Evolutionary conservation across 2,329 filamentous ascomycete genomes (phyloP), one percentile per base, ranked within the genome.

Genomic region (Alternaria ethzedia): DNA sequence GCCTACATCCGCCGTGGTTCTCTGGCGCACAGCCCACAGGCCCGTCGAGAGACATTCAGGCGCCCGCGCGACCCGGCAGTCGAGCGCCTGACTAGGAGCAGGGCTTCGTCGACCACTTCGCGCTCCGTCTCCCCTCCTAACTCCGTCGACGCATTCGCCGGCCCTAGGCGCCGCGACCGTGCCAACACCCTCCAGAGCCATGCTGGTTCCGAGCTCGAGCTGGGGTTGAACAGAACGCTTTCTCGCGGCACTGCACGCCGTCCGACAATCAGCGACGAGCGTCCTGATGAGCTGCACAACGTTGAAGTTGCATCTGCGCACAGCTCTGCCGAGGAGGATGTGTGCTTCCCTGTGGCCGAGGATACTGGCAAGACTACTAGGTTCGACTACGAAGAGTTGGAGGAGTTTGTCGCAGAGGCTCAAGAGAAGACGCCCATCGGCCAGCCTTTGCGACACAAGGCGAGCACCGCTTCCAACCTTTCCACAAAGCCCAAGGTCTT

Each of bases 61-160:
- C 80, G 82, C 21, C 70, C 78, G 65, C 71, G 80, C 46, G 76
- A 80, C 56, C 73, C 70, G 36, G 70, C 73, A 25, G 65, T 78
- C 10, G 77, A 80, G 59, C 74, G 71, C 45, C 56, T 76, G 46
- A 68, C 75, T 45, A 76, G 80, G 54, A 86, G 85, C 41, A 78
- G 83, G 61, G 79, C 79, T 20, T 85, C 83, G 17, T 87, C 85
- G 5, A 77, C 80, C 4, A 86, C 86, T 21, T 88, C 87, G 51
- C 87, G 93, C 59, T 93, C 92, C 1, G 83, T 88, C 3, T 98
- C 96, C 6, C 95, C 95, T 11, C 96, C 96, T 8, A 99, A 97
- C 80, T 99, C 96, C 0, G 94, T 99, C 55, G 97, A 98, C 79
- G 96, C 96, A 5, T 99, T 99, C 80, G 96, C 96, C 17, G 92